Conservation (phyloP, 192 early-diverging fungal species). For the Dispira parvispora region DNA sequence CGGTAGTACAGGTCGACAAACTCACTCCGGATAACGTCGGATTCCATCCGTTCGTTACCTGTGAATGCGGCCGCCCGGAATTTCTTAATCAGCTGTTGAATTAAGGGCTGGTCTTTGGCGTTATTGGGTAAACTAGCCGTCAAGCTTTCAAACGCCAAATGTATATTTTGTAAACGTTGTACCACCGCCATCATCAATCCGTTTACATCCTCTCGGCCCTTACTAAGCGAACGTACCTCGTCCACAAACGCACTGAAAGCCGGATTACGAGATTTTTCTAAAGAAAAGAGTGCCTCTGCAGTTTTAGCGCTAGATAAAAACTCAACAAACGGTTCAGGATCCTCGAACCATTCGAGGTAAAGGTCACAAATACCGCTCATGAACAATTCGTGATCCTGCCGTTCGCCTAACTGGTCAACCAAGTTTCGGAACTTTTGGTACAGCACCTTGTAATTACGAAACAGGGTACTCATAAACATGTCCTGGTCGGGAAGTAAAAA, state of each 20-base stretch:
- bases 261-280: slow-evolving; percentile 1
- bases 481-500: neutral
- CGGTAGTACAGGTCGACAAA: neutral
- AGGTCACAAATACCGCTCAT: slow-evolving; percentile 2
- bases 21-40: neutral
- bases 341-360: slow-evolving; percentile 1
- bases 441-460: neutral
- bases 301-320: neutral
- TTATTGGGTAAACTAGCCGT: neutral
- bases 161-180: neutral
- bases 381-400: neutral
- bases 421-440: neutral
- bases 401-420: neutral
- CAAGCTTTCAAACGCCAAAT: neutral
- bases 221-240: too few relatives aligned
- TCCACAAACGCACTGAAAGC: neutral
- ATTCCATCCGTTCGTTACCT: neutral
- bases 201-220: neutral
- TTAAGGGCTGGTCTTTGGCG: neutral
- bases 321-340: neutral
- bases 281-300: neutral
- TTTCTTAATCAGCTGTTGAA: neutral
- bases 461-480: neutral
- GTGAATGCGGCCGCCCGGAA: neutral
- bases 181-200: neutral